A percentile compares a stretch with the other conserved stretches of the same genome.
phyloP scores from a whole-genome alignment of 2,329 filamentous ascomycete genomes.

The Neonectria coccinea region DNA sequence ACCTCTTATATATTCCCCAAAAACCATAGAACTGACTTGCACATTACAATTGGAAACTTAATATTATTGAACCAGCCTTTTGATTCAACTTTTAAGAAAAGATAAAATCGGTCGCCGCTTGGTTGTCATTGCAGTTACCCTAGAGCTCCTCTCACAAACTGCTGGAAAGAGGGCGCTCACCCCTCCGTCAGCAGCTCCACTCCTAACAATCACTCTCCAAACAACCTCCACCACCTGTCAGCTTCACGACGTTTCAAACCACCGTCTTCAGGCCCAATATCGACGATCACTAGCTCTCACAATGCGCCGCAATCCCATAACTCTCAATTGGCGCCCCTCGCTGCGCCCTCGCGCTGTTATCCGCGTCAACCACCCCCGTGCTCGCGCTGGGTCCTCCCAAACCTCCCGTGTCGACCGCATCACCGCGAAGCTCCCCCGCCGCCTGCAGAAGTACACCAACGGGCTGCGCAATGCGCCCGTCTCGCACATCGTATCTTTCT shows the following conservation, averaged over 20 bases:
- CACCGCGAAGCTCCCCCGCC: constrained; percentile 69
- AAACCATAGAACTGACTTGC: too few relatives aligned
- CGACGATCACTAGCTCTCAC: not conserved
- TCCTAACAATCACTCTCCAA: not conserved
- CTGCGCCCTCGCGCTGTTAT: constrained; percentile 28
- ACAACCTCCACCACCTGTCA: not conserved
- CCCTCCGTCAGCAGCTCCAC: constrained; percentile 4
- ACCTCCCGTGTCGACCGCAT: constrained; percentile 58
- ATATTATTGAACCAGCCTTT: not conserved
- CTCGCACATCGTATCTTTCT: constrained; percentile 86
- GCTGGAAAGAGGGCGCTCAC: not conserved
- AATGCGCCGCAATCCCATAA: constrained; percentile 45
- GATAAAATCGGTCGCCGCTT: not conserved
- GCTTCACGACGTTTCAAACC: not conserved
- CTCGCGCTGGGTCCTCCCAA: constrained; percentile 46
- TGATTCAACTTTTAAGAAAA: not conserved
- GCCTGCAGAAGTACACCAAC: constrained; percentile 75
- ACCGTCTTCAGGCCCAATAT: not conserved
- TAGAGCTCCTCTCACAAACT: not conserved
- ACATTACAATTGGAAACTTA: too few relatives aligned
- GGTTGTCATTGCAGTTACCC: not conserved
- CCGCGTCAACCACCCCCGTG: constrained; percentile 18
- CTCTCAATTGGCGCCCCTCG: constrained; percentile 39
- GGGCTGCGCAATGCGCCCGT: constrained; percentile 81
- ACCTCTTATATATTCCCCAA: too few relatives aligned